Evolutionary conservation across 164 flowering plant genomes (phyloP).

Genomic region (Umbellularia californica): DNA sequence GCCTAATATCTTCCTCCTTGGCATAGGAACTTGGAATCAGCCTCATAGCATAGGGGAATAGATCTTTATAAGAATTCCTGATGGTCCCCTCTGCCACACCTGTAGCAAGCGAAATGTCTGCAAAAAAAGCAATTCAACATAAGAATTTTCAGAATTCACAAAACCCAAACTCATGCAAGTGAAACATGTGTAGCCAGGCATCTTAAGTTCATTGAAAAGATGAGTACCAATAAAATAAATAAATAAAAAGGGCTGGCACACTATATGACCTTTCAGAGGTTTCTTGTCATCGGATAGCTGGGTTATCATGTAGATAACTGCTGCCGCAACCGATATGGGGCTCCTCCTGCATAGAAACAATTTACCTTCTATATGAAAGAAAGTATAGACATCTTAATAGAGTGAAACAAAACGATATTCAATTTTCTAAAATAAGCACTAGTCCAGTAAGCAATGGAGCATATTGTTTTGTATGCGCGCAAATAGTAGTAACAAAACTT

Average conservation of each 20-base stretch:
- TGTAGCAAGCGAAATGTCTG: conserved; percentile 43
- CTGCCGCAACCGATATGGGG: conserved; percentile 39
- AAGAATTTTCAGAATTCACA: background rate
- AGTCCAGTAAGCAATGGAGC: too few relatives aligned
- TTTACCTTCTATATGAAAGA: too few relatives aligned
- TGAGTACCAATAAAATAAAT: background rate
- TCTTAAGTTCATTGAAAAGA: background rate
- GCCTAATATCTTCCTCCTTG: conserved; percentile 34
- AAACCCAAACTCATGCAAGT: background rate
- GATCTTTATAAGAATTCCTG: conserved; percentile 39
- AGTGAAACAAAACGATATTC: too few relatives aligned
- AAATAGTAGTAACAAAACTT: too few relatives aligned
- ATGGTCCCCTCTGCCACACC: conserved; percentile 54
- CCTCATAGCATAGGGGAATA: conserved; percentile 33
- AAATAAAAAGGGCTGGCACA: background rate
- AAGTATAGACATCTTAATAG: too few relatives aligned
- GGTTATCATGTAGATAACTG: conserved; percentile 45
- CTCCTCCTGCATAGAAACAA: conserved; percentile 34
- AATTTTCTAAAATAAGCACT: too few relatives aligned
- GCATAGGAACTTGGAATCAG: conserved; percentile 37
- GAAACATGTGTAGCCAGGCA: background rate
- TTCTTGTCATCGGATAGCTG: conserved; percentile 40
- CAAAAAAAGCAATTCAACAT: background rate
- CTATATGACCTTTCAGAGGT: conserved; percentile 27
- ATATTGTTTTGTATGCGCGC: too few relatives aligned